These are phyloP conservation scores for Puccinia hordei DNA, from an alignment of 1,284 basidiomycete genomes.

Conservation along the genomic window DNA sequence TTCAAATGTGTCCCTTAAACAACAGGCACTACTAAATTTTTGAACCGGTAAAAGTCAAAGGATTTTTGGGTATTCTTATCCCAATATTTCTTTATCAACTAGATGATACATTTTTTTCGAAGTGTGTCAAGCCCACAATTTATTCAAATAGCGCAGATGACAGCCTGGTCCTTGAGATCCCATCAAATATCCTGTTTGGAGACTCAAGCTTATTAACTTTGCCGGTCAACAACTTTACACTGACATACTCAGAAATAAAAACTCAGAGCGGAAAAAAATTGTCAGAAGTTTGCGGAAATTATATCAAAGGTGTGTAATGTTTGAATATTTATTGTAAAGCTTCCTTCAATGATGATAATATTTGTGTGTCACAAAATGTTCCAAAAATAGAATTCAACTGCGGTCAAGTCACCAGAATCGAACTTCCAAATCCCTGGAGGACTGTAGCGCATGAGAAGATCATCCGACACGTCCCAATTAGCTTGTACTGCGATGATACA, in stretches of 20 bases:
- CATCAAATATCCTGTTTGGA: neutral
- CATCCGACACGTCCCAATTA: no score
- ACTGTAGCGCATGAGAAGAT: no score
- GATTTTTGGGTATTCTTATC: neutral
- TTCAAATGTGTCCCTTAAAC: constrained; percentile 7
- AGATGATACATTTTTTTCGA: constrained; percentile 4
- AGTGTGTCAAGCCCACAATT: neutral
- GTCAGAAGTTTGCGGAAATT: neutral
- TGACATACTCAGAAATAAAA: constrained; percentile 1
- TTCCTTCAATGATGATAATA: no score
- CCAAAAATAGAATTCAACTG: no score
- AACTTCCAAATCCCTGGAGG: no score
- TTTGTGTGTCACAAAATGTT: no score
- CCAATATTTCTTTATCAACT: neutral
- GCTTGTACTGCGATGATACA: no score
- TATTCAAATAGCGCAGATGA: neutral
- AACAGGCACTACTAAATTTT: constrained; percentile 13
- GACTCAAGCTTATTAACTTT: neutral
- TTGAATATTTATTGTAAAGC: no score
- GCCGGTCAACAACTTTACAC: neutral
- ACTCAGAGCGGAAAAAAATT: neutral
- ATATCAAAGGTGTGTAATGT: no score
- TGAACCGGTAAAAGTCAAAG: constrained; percentile 1
- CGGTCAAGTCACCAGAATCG: no score
- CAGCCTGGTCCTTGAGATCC: neutral